These are phyloP conservation scores for Salix suchowensis DNA, from an alignment of 345 rosid species.

Conservation along the genomic window DNA sequence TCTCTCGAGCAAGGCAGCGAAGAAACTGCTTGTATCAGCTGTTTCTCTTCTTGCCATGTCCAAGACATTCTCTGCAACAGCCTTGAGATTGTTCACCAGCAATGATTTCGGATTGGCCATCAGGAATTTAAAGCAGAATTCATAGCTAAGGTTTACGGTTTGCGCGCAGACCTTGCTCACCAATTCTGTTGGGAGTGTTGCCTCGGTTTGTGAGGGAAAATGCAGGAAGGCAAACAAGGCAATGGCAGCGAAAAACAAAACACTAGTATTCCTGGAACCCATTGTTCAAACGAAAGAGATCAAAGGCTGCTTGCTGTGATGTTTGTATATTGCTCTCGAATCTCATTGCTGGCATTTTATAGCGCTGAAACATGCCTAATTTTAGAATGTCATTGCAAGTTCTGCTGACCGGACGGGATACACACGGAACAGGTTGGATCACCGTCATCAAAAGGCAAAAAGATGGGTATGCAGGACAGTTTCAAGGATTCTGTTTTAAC, in stretches of 20 bases:
- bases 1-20: not conserved
- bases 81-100: not conserved
- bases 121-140: not conserved
- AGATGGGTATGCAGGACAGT: too few relatives aligned
- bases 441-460: not conserved
- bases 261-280: not conserved
- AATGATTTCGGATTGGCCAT: not conserved
- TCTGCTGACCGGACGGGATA: not conserved
- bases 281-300: not conserved
- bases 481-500: too few relatives aligned
- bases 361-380: not conserved
- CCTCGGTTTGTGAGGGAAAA: not conserved
- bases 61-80: not conserved
- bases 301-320: not conserved
- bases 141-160: not conserved
- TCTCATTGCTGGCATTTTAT: not conserved
- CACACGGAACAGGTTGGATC: too few relatives aligned
- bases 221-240: not conserved
- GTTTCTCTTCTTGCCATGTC: not conserved
- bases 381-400: not conserved
- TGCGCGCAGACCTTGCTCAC: not conserved
- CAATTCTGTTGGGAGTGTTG: not conserved
- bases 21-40: not conserved
- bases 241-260: not conserved
- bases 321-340: too few relatives aligned